Evolutionary conservation across 1,139 yeast species (phyloP), one percentile per base, ranked within the genome.

Genomic region (Yamadazyma atmosphaerica): DNA sequence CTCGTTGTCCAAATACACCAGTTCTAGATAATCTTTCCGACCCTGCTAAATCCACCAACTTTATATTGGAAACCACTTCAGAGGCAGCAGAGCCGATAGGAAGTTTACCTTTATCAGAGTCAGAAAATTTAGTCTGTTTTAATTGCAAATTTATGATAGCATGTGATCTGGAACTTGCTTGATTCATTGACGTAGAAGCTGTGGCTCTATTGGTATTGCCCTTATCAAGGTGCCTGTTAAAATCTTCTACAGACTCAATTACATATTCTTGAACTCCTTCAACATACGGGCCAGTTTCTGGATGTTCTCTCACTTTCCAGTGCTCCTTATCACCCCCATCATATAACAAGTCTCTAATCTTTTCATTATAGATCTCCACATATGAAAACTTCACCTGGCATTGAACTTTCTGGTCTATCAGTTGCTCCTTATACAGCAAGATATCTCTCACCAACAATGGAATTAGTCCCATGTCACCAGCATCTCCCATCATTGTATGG

Each of bases 31-130:
- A 77, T 41, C 92, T 65, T 54, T 86, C 95, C 0, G 90, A 82
- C 0, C 95, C 95, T 0, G 95, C 95, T 49, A 86, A 64, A 61
- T 86, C 95, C 1, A 86, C 92, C 23, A 86, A 66, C 43, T 86
- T 73, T 29, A 86, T 68, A 44, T 79, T 76, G 1, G 92, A 82
- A 2, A 68, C 51, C 50, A 68, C 61, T 30, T 80, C 74, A 48
- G 75, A 81, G 23, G 74, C 77, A 15, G 83, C 79, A 7, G 75
- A 70, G 2, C 77, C 74, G 27, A 74, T 66, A 4, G 26, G 11
- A 18, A 65, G 33, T 29, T 38, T 36, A 6, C 37, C 39, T 5
- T 42, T 49, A 4, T 41, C 41, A 24, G 43, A 50, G 2, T 32
- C 36, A 6, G 39, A 45, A 47, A 64, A 69, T 41, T 68, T 64